Percentiles rank a stretch among this genome's conserved stretches.
Evolutionary conservation across 768 basidiomycete genomes (phyloP).

Genomic region (Suillus variegatus): DNA sequence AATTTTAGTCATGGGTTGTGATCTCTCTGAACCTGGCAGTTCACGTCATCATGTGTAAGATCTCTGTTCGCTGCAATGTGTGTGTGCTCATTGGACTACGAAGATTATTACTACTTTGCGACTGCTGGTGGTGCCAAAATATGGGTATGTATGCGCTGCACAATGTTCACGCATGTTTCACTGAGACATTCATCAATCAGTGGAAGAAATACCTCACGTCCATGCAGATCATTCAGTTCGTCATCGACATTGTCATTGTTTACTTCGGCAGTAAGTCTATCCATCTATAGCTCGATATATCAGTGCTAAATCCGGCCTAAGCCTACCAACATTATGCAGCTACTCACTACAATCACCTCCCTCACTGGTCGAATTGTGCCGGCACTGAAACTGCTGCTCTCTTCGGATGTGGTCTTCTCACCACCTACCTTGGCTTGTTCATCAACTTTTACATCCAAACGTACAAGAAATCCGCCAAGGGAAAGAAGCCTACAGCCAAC

Average conservation of each 20-base stretch:
- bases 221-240: slow-evolving; percentile 96
- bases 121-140: slow-evolving; percentile 96
- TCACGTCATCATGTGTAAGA: slow-evolving; percentile 97
- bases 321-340: slow-evolving; percentile 84
- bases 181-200: slow-evolving; percentile 38
- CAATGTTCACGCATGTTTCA: slow-evolving; percentile 8
- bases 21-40: slow-evolving; percentile 89
- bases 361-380: slow-evolving; percentile 79
- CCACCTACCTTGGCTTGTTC: slow-evolving; percentile 91
- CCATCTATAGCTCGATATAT: slow-evolving; percentile 2
- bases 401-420: slow-evolving; percentile 86
- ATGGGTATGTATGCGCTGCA: slow-evolving; percentile 63
- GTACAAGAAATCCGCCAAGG: slow-evolving; percentile 65
- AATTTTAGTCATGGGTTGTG: slow-evolving; percentile 89
- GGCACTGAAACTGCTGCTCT: slow-evolving; percentile 88
- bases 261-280: slow-evolving; percentile 89
- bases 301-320: slow-evolving; percentile 18
- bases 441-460: slow-evolving; percentile 93
- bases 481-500: slow-evolving; percentile 34
- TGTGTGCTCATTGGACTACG: background rate
- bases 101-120: slow-evolving; percentile 99
- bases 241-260: slow-evolving; percentile 87
- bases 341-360: slow-evolving; percentile 61
- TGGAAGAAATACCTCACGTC: slow-evolving; percentile 99
- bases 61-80: slow-evolving; percentile 3